Evolutionary conservation across 352 stramenopile genomes (phyloP), one percentile per base, ranked within the genome.

Genomic region (Phytophthora pini): DNA sequence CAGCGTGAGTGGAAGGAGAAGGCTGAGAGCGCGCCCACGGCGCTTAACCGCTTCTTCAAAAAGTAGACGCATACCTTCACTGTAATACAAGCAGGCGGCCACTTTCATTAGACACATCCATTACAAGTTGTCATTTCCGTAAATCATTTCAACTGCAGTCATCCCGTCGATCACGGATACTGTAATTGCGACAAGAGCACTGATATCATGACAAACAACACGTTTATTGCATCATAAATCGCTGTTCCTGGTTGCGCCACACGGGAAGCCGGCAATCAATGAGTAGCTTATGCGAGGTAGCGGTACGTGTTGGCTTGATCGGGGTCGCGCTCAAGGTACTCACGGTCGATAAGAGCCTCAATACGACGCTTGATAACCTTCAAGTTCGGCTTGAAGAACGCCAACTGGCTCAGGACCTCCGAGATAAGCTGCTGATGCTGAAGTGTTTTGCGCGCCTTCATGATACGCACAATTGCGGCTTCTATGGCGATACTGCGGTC

Each of bases 381-480:
- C 46, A 98, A 86, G 64, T 99, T 98, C 11, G 98, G 98, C 66
- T 97, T 97, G 87, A 99, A 99, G 72, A 99, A 99, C 6, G 92
- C 84, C 34, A 99, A 84, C 71, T 99, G 97, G 34, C 82, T 96
- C 39, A 99, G 76, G 52, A 99, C 97, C 78, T 99, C 97, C 36
- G 97, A 98, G 44, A 99, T 92, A 11, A 99, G 88, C 73, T 99
- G 93, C 74, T 99, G 95, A 76, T 99, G 98, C 56, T 97, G 84
- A 55, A 99, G 80, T 31, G 94, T 98, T 79, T 99, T 99, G 59
- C 96, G 82, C 17, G 96, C 96, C 83, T 99, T 99, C 98, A 99
- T 99, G 81, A 99, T 99, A 75, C 98, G 94, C 40, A 99, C 98
- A 70, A 99, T 99, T 11, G 97, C 97, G 38, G 98, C 98, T 85